Evolutionary conservation across 2,329 filamentous ascomycete species (phyloP), one percentile per base, ranked within the genome.

Genomic region (Hymenoscyphus occultus): DNA sequence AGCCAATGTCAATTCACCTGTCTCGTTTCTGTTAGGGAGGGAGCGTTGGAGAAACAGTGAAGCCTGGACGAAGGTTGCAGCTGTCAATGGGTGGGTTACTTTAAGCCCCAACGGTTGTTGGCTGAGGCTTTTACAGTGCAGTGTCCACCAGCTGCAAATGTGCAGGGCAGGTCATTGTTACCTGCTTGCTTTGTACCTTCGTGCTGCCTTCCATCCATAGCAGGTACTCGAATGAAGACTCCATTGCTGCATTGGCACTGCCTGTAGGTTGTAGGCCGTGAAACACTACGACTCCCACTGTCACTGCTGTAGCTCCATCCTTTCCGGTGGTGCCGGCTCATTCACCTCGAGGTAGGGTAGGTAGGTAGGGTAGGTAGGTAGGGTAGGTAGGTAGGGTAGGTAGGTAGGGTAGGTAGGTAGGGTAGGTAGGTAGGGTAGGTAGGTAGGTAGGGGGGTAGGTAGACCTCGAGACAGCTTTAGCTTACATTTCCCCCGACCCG

Each of bases 291-390:
- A 35, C 32, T 35, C 5, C 32, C 32, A 35, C 7, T 35, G 7
- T 9, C 32, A 35, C 42, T 48, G 57, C 57, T 59, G 35, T 40
- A 59, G 57, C 58, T 40, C 39, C n/a, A 22, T 14, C 39, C 58
- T 19, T 48, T 40, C 58, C 35, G 56, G 31, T 19, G 13, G 31
- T 57, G 31, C 56, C 56, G 31, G 13, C 48, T 10, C 48, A 51
- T 51, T 51, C 48, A 28, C 48, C 5, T 51, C 10, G n/a, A 51
- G n/a, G 14, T 16, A n/a, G n/a, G n/a, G n/a, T n/a, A n/a, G n/a
- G 10, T 45, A 19, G 13, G 14, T n/a, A 12, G 16, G 2, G n/a
- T 22, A 22, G 13, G n/a, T 51, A 12, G n/a, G 14, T n/a, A 12
- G 16, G 2, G n/a, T 22, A 22, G 13, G n/a, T 51, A 51, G n/a